Evolutionary conservation across 352 stramenopile species (phyloP).

Genomic region (Phytophthora chlamydospora): DNA sequence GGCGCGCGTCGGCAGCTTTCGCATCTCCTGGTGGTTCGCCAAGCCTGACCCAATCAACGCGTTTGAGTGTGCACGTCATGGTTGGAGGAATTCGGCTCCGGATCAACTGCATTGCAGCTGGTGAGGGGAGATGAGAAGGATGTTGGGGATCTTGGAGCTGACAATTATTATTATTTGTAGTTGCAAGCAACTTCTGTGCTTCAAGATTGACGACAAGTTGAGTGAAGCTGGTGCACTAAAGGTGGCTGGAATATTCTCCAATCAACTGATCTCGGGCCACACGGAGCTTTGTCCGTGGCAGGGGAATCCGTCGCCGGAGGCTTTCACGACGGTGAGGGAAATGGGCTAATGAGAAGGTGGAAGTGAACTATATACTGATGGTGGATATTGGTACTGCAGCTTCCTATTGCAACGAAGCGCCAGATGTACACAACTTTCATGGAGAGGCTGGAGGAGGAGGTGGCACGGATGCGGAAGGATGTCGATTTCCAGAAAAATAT

Average conservation of each 20-base stretch:
- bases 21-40: constrained; percentile 64
- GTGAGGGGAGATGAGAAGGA: constrained; percentile 17
- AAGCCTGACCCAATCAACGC: constrained; percentile 55
- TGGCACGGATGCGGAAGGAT: constrained; percentile 21
- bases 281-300: constrained; percentile 61
- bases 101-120: constrained; percentile 57
- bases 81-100: constrained; percentile 52
- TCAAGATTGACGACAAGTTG: constrained; percentile 53
- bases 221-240: constrained; percentile 44
- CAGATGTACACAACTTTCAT: constrained; percentile 40
- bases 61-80: constrained; percentile 57
- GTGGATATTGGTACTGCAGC: constrained; percentile 17
- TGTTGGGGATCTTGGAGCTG: constrained; percentile 2
- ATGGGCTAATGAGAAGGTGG: neutral
- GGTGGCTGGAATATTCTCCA: constrained; percentile 48
- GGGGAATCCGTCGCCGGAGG: constrained; percentile 57
- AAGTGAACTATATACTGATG: neutral
- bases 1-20: constrained; percentile 56
- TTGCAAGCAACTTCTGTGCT: constrained; percentile 58
- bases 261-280: constrained; percentile 48
- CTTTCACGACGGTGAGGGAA: constrained; percentile 56
- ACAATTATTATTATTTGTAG: constrained; percentile 26
- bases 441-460: constrained; percentile 20
- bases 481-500: constrained; percentile 25
- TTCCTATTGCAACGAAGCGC: constrained; percentile 41